Conservation (phyloP, 805 yeast species). For the Metschnikowia chrysomelidarum region DNA sequence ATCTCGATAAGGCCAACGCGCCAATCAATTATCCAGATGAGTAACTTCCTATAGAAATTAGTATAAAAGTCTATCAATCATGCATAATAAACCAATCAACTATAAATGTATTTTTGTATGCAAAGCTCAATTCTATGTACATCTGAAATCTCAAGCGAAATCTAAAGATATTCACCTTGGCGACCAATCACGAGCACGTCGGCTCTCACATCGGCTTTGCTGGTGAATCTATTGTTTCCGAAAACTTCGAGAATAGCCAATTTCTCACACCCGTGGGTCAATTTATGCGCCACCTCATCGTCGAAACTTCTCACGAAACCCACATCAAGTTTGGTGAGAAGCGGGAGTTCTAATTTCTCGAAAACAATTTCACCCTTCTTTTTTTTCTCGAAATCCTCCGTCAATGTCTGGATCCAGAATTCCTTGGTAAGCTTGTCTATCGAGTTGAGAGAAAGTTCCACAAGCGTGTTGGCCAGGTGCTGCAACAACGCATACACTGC, state of each 20-base stretch:
- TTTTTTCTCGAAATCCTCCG: slow-evolving; percentile 25
- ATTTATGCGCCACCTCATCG: slow-evolving; percentile 57
- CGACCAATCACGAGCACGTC: slow-evolving; percentile 70
- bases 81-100: too few species aligned
- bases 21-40: slow-evolving; percentile 40
- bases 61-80: too few species aligned
- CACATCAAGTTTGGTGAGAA: slow-evolving; percentile 64
- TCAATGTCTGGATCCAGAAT: slow-evolving; percentile 47
- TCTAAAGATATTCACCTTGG: slow-evolving; percentile 34
- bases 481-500: slow-evolving; percentile 57
- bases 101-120: too few species aligned
- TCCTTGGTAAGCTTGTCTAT: slow-evolving; percentile 53
- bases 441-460: slow-evolving; percentile 72
- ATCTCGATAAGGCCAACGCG: slow-evolving; percentile 60
- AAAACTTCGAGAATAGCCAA: slow-evolving; percentile 72
- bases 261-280: slow-evolving; percentile 59
- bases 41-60: too few species aligned
- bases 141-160: too few species aligned
- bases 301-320: slow-evolving; percentile 81
- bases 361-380: slow-evolving; percentile 22
- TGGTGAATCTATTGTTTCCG: slow-evolving; percentile 71
- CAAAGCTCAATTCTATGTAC: too few species aligned
- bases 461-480: slow-evolving; percentile 65
- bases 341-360: slow-evolving; percentile 42
- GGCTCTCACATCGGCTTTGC: slow-evolving; percentile 47